Evolutionary conservation across 169 alveolate species (phyloP).

Genomic region (Perkinsus marinus): DNA sequence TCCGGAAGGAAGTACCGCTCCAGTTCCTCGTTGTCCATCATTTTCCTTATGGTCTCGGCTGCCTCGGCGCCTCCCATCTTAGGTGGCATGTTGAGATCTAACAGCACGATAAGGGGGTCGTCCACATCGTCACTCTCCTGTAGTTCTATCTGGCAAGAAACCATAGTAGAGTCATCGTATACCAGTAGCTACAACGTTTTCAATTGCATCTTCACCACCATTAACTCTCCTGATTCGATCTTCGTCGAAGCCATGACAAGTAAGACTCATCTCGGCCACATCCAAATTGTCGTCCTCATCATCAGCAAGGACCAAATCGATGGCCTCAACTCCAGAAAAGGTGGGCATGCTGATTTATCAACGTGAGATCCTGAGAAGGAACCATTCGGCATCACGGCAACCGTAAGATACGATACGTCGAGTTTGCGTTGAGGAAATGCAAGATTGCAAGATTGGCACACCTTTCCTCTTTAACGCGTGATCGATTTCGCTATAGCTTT

Average conservation of each 20-base stretch:
- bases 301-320: neutral
- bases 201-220: neutral
- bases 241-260: neutral
- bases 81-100: neutral
- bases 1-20: neutral
- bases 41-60: neutral
- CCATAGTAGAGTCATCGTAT: neutral
- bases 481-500: neutral
- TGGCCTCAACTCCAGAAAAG: neutral
- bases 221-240: neutral
- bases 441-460: neutral
- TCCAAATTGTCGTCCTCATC: neutral
- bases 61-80: neutral
- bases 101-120: neutral
- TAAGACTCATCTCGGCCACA: neutral
- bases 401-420: neutral
- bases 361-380: too few relatives aligned
- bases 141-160: neutral
- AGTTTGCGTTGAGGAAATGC: neutral
- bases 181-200: neutral
- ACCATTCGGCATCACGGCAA: too few relatives aligned
- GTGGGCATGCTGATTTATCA: neutral
- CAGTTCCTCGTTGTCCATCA: neutral
- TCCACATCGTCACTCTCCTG: neutral
- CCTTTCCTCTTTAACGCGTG: neutral